These are phyloP conservation scores for Aspergillus avenaceus DNA, from an alignment of 495 filamentous ascomycete species.

Conservation along the genomic window DNA sequence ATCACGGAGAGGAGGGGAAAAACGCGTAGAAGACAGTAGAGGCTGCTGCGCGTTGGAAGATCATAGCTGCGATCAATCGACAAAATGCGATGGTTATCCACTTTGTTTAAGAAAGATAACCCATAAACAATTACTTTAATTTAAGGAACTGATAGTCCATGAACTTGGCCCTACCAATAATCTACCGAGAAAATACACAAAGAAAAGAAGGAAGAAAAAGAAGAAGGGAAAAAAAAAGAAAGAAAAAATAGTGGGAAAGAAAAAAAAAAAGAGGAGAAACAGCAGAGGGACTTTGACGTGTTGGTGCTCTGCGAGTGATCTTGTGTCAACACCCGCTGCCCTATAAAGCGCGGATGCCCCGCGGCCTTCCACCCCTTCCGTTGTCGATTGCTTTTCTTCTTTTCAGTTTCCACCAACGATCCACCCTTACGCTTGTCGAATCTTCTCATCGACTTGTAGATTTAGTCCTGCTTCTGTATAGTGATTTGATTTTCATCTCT, in stretches of 20 bases:
- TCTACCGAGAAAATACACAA: conserved; percentile 1
- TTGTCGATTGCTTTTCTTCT: conserved; percentile 22
- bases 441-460: conserved; percentile 12
- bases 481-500: conserved; percentile 12
- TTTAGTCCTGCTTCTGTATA: conserved; percentile 12
- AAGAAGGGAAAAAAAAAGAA: conserved; percentile 1
- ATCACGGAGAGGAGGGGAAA: not conserved
- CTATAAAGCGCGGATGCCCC: conserved; percentile 52
- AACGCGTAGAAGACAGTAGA: not conserved
- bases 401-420: conserved; percentile 23
- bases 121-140: not conserved
- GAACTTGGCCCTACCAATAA: not conserved
- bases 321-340: conserved; percentile 42
- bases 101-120: not conserved
- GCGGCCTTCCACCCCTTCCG: conserved; percentile 41
- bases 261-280: conserved; percentile 8
- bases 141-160: not conserved
- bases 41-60: not conserved
- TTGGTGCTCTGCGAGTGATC: conserved; percentile 33
- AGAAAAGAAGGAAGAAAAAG: conserved; percentile 4
- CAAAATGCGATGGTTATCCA: not conserved
- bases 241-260: conserved; percentile 9
- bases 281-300: conserved; percentile 17
- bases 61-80: not conserved
- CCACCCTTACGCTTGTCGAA: conserved; percentile 15